A percentile compares a stretch with the other conserved stretches of the same genome.
Evolutionary conservation across 2,329 filamentous ascomycete species (phyloP).

Genomic region (Trichoderma sp.): DNA sequence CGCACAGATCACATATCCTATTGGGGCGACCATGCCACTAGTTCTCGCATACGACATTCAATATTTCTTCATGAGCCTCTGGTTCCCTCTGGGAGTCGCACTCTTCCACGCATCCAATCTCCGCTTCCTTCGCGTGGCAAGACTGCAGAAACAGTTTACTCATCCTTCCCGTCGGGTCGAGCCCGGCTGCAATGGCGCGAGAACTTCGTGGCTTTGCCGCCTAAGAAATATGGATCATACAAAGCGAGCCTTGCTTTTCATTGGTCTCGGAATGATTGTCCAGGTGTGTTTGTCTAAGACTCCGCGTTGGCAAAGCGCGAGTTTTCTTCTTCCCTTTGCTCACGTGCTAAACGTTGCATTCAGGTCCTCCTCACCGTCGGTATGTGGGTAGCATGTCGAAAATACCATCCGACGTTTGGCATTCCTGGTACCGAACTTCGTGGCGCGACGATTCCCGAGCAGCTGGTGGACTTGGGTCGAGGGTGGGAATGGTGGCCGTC

Average conservation of each 20-base stretch:
- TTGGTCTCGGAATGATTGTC: constrained; percentile 46
- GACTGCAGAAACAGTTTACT: constrained; percentile 44
- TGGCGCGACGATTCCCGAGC: constrained; percentile 36
- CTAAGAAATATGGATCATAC: constrained; percentile 37
- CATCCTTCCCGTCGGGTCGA: constrained; percentile 21
- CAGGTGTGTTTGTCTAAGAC: constrained; percentile 40
- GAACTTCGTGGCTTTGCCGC: constrained; percentile 34
- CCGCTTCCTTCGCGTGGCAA: constrained; percentile 50
- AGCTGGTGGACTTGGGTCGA: constrained; percentile 40
- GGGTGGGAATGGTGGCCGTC: constrained; percentile 62
- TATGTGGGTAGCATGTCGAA: constrained; percentile 55
- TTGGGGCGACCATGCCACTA: constrained; percentile 40
- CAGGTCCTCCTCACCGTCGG: constrained; percentile 52
- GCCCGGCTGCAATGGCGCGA: constrained; percentile 28
- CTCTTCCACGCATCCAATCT: constrained; percentile 56
- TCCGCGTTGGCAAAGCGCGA: neutral
- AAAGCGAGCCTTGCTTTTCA: constrained; percentile 42
- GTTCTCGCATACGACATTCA: constrained; percentile 46
- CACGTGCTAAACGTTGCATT: constrained; percentile 15
- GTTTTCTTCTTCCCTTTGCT: neutral
- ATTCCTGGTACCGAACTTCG: constrained; percentile 37
- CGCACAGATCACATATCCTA: constrained; percentile 42
- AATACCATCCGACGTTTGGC: constrained; percentile 55
- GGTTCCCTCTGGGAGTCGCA: constrained; percentile 56
- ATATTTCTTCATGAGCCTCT: constrained; percentile 59